Conservation (phyloP, 768 basidiomycete genomes). For the Boletus subcaerulescens region DNA sequence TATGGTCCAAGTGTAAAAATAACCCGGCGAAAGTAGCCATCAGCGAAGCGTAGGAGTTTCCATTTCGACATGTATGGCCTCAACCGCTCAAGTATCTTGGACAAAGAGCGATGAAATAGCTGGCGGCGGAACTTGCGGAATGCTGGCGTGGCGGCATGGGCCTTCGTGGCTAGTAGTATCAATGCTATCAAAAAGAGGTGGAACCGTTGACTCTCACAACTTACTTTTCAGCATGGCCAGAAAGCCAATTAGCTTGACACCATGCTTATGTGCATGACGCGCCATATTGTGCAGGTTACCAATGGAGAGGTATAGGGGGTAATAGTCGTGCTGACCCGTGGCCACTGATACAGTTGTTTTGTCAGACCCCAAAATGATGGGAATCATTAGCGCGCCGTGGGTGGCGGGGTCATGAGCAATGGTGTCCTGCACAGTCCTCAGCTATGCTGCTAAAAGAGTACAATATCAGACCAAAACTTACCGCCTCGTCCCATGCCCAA, state of each 20-base stretch:
- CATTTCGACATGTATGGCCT: too few species aligned
- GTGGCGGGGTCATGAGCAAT: conserved; percentile 16
- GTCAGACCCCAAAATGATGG: neutral
- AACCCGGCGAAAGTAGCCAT: conserved; percentile 27
- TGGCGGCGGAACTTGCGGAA: too few species aligned
- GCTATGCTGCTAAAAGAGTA: too few species aligned
- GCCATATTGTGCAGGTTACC: neutral
- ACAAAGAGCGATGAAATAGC: too few species aligned
- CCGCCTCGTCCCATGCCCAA: too few species aligned
- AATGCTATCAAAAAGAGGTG: too few species aligned
- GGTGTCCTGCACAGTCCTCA: conserved; percentile 12
- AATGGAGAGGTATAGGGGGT: conserved; percentile 1
- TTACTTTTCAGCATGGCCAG: conserved; percentile 33
- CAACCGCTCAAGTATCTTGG: too few species aligned
- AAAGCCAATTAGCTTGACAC: conserved; percentile 9
- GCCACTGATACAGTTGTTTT: neutral
- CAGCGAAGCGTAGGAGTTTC: conserved; percentile 14
- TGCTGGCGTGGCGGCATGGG: too few species aligned
- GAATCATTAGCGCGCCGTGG: conserved; percentile 2
- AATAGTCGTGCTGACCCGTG: conserved; percentile 1
- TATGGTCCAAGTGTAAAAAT: conserved; percentile 2
- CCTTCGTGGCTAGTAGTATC: too few species aligned
- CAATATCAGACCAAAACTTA: too few species aligned
- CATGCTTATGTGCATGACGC: neutral
- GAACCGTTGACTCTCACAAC: conserved; percentile 1